Base-by-base conservation (phyloP, 139 green algal species). In the Raphidocelis subcapitata region DNA sequence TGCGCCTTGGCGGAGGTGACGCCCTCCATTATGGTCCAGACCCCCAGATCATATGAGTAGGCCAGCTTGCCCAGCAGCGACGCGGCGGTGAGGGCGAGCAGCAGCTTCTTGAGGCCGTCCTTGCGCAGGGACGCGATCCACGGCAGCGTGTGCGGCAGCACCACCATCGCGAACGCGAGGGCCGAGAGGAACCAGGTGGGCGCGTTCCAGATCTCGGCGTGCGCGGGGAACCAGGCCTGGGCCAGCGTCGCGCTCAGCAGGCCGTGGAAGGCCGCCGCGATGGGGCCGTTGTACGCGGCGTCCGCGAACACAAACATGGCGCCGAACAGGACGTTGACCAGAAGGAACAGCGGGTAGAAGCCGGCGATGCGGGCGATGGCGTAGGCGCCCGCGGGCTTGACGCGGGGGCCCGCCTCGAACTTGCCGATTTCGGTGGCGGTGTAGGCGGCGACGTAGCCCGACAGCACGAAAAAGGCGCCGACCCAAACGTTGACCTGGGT, bases 161-260 rank as follows among this genome's bases (percentile, higher is more conserved):
- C 61, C 31, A 70, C 14, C 61, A 77, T 70, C 24, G 70, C 61
- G 62, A 77, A 77, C 12, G 70, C 70, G 5, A 77, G 70, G 0
- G 70, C 60, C 14, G 54, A 68, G 29, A 77, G 70, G 70, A 77
- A 77, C 70, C 70, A 77, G 31, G 70, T 77, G 44, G 70, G 70
- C 0, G 70, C 70, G 46, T 77, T 77, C 70, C 70, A 77, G 60
- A 77, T 70, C 70, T 77, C 70, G 33, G 70, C 70, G 36, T 77
- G 70, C 4, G 70, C 70, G 15, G 70, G 70, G 70, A 77, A 77
- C 70, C 70, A 77, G 61, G 70, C 70, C 70, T 77, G 70, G 2
- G 52, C 57, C 1, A 77, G 61, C 0, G 61, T 64, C 2, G 23
- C 23, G 47, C 70, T 70, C 70, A 77, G 68, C 0, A 77, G 49